These are phyloP conservation scores for Helminthosporium solani DNA, from an alignment of 2,329 filamentous ascomycete genomes.

Conservation along the genomic window DNA sequence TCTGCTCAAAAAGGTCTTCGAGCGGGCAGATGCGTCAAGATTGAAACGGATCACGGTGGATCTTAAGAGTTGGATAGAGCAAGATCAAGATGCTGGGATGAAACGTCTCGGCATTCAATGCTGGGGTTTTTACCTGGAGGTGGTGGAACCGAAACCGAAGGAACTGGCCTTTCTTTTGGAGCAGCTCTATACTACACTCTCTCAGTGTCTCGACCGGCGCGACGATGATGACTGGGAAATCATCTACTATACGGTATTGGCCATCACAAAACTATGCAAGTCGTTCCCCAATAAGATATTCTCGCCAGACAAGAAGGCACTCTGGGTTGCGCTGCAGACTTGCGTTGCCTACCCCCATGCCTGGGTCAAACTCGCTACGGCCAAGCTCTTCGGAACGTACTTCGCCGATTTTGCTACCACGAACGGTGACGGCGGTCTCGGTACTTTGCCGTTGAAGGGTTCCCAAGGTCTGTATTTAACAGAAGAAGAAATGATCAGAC, in stretches of 20 bases:
- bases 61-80: conserved; percentile 73
- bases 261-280: conserved; percentile 67
- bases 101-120: conserved; percentile 74
- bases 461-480: conserved; percentile 70
- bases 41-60: conserved; percentile 69
- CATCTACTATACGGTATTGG: conserved; percentile 70
- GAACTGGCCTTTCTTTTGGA: conserved; percentile 63
- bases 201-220: conserved; percentile 53
- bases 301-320: conserved; percentile 56
- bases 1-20: conserved; percentile 78
- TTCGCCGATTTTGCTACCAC: conserved; percentile 74
- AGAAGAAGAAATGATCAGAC: conserved; percentile 61
- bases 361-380: conserved; percentile 74
- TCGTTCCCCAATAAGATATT: conserved; percentile 66
- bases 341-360: conserved; percentile 72
- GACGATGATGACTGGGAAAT: conserved; percentile 67
- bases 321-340: conserved; percentile 70
- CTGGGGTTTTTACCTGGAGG: conserved; percentile 81
- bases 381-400: conserved; percentile 73
- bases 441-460: conserved; percentile 63
- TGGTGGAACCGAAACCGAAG: conserved; percentile 61
- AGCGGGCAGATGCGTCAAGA: conserved; percentile 71
- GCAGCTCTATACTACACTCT: conserved; percentile 53
- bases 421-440: conserved; percentile 55
- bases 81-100: conserved; percentile 70